These are phyloP conservation scores for Coix lacrymajobi DNA, from an alignment of 176 grass and related monocot species.

Conservation along the genomic window DNA sequence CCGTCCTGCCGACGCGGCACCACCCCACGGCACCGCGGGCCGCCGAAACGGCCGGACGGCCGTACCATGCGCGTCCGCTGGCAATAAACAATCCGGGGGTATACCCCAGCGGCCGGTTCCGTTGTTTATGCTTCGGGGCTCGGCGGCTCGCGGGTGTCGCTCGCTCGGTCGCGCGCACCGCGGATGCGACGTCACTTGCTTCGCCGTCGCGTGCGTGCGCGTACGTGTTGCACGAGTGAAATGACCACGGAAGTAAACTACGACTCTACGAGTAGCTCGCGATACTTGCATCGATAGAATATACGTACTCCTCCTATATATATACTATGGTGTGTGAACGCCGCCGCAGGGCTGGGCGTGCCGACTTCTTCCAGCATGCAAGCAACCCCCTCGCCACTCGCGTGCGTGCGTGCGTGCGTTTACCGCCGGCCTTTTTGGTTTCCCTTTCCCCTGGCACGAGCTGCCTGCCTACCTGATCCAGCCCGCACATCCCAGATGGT, in stretches of 20 bases:
- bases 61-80: background rate
- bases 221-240: background rate
- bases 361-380: slow-evolving; percentile 18
- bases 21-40: background rate
- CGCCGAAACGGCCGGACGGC: background rate
- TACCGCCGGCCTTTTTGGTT: background rate
- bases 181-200: background rate
- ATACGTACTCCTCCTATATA: too few relatives aligned
- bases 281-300: background rate
- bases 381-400: background rate
- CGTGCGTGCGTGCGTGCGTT: background rate
- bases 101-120: background rate
- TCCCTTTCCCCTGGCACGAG: too few relatives aligned
- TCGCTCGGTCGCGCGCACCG: background rate
- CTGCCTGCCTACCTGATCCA: background rate
- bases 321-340: background rate
- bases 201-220: background rate
- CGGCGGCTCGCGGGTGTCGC: too few relatives aligned
- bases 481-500: too few relatives aligned
- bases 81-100: background rate
- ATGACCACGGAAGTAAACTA: background rate
- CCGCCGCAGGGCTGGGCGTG: background rate
- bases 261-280: too few relatives aligned
- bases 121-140: background rate
- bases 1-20: too few relatives aligned